phyloP scores from a whole-genome alignment of 2,329 filamentous ascomycete genomes.

The Colletotrichum viniferum region DNA sequence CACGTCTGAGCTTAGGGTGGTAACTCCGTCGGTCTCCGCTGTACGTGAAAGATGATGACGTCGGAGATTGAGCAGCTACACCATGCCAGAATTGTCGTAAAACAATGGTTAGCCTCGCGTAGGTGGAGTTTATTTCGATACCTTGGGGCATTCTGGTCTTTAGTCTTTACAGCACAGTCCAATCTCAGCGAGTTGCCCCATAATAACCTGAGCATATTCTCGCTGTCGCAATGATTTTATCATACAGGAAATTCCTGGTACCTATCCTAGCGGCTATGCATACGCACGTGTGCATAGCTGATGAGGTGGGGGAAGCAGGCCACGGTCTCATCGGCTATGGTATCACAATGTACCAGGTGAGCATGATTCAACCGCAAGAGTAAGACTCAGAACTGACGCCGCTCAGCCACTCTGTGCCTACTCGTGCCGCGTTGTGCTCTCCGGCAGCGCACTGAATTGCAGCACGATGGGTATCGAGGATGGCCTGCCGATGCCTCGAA shows the following conservation, averaged over 20 bases:
- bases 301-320: constrained; percentile 4
- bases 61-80: neutral
- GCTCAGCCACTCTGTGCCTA: constrained; percentile 31
- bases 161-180: neutral
- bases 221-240: neutral
- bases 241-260: neutral
- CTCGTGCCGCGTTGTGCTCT: constrained; percentile 35
- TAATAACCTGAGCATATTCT: neutral
- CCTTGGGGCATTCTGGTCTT: neutral
- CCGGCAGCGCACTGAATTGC: constrained; percentile 30
- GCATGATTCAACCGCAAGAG: neutral
- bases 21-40: neutral
- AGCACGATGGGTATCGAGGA: neutral
- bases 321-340: constrained; percentile 38
- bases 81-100: neutral
- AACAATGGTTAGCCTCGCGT: neutral
- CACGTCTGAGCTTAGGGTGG: neutral
- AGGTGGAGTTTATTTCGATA: fast-evolving
- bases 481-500: constrained; percentile 22
- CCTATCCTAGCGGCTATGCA: neutral
- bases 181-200: neutral
- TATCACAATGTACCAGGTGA: constrained; percentile 38
- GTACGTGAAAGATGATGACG: neutral
- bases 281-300: neutral
- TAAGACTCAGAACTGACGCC: neutral